These are phyloP conservation scores for Fusarium subtropicale DNA, from an alignment of 2,329 filamentous ascomycete genomes.

Conservation along the genomic window DNA sequence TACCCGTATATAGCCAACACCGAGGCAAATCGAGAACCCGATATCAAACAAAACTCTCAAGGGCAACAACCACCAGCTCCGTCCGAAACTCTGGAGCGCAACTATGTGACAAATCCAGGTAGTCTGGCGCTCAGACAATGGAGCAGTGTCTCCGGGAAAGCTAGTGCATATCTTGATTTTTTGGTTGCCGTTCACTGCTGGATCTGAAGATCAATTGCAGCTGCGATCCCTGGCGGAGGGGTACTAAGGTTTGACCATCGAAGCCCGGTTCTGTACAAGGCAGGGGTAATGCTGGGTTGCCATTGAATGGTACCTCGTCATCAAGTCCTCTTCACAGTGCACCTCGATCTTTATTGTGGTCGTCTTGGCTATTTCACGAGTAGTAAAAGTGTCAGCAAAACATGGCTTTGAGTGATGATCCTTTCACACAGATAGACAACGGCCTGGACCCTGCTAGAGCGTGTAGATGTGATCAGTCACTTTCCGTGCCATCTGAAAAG, in stretches of 20 bases:
- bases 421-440: slow-evolving; percentile 7
- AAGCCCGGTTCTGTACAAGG: neutral
- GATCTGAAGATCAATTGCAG: slow-evolving; percentile 40
- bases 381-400: slow-evolving; percentile 22
- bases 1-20: neutral
- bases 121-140: slow-evolving; percentile 8
- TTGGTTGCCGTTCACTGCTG: slow-evolving; percentile 34
- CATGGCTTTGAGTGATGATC: slow-evolving; percentile 12
- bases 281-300: slow-evolving; percentile 20
- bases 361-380: neutral
- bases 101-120: neutral
- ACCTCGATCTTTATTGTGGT: slow-evolving; percentile 1
- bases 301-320: slow-evolving; percentile 12
- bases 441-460: slow-evolving; percentile 17
- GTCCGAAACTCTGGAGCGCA: neutral
- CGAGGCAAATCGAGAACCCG: neutral
- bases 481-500: slow-evolving; percentile 32
- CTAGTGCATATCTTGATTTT: slow-evolving; percentile 13
- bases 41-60: neutral
- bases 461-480: slow-evolving; percentile 41
- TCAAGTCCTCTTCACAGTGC: slow-evolving; percentile 36
- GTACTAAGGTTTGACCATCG: slow-evolving; percentile 25
- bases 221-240: slow-evolving; percentile 27
- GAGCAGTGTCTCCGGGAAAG: slow-evolving; percentile 35
- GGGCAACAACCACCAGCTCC: neutral